Evolutionary conservation across 140 eudicot species (phyloP), one percentile per base, ranked within the genome.

Genomic region (Flaveria floridana): DNA sequence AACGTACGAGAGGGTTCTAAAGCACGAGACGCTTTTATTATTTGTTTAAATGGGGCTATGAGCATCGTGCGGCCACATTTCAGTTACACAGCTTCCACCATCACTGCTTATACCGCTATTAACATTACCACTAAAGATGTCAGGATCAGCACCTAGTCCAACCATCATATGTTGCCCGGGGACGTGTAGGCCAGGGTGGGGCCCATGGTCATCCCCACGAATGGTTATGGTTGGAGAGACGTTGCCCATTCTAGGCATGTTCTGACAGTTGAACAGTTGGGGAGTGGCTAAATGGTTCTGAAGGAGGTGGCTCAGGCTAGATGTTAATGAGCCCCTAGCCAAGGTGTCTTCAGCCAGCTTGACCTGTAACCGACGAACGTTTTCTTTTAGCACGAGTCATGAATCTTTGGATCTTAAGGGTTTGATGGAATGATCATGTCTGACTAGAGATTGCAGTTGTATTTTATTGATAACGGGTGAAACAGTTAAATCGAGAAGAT

Each of bases 281-380:
- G 97, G 88, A 41, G 85, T 65, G 75, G 69, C 74, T 21, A 88
- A 55, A 59, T 86, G 93, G 69, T 89, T 90, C 20, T 90, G 96
- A 20, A 93, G 76, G 13, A 93, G 87, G 70, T 86, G 96, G 77
- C 85, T 93, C 30, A 93, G 64, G 73, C 91, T 88, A 10, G 95
- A 84, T 46, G 98, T 86, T 71, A 89, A 63, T 0, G 96, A 87
- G 64, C 99, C 97, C 71, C 96, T 86, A 9, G 96, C 78, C 7
- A 90, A 88, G 87, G 86, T 80, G 72, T 90, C 99, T 78, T 93
- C 99, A 42, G 97, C 97, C 59, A 93, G 77, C 72, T 93, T 93
- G 84, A 93, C 99, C 98, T 92, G 84, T 12, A 70, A 73, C 3
- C 53, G 2, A 61, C n/a, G 4, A 68, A 25, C 15, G 61, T 21